phyloP scores from a whole-genome alignment of 2,329 filamentous ascomycete species.

The Canariomyces notabilis region DNA sequence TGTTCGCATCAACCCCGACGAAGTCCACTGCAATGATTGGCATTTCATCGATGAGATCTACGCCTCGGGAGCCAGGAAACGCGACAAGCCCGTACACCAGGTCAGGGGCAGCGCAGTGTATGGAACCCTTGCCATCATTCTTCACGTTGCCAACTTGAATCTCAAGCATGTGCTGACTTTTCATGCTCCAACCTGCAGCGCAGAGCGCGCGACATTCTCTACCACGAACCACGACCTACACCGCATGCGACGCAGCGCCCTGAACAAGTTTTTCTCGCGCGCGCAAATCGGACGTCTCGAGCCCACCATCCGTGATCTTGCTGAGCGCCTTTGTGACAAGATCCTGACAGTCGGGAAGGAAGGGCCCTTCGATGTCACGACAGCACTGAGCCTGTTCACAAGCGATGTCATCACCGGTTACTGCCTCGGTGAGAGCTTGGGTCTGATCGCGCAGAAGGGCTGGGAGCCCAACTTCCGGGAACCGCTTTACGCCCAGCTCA shows the following conservation, averaged over 20 bases:
- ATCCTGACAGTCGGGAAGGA: constrained; percentile 1
- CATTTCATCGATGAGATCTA: constrained; percentile 9
- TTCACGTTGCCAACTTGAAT: constrained; percentile 2
- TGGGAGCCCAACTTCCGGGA: constrained; percentile 35
- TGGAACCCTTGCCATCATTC: background rate
- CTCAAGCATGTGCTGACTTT: constrained; percentile 1
- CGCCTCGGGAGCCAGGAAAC: background rate
- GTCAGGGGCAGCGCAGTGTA: constrained; percentile 4
- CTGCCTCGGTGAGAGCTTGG: constrained; percentile 34
- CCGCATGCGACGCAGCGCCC: constrained; percentile 7
- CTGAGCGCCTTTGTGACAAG: constrained; percentile 1
- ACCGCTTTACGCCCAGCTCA: constrained; percentile 19
- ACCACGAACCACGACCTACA: constrained; percentile 14
- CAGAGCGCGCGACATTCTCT: background rate
- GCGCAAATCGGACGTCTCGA: constrained; percentile 18
- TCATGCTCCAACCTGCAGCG: background rate
- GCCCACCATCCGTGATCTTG: constrained; percentile 2
- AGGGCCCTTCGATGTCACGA: constrained; percentile 28
- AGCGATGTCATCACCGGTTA: constrained; percentile 34
- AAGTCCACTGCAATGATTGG: constrained; percentile 10
- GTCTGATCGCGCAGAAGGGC: constrained; percentile 30
- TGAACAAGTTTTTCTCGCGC: constrained; percentile 13
- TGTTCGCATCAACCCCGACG: constrained; percentile 5
- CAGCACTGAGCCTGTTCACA: constrained; percentile 34
- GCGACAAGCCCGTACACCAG: constrained; percentile 10